Evolutionary conservation across 2,329 filamentous ascomycete species (phyloP).

Genomic region (Colletotrichum tropicicola): DNA sequence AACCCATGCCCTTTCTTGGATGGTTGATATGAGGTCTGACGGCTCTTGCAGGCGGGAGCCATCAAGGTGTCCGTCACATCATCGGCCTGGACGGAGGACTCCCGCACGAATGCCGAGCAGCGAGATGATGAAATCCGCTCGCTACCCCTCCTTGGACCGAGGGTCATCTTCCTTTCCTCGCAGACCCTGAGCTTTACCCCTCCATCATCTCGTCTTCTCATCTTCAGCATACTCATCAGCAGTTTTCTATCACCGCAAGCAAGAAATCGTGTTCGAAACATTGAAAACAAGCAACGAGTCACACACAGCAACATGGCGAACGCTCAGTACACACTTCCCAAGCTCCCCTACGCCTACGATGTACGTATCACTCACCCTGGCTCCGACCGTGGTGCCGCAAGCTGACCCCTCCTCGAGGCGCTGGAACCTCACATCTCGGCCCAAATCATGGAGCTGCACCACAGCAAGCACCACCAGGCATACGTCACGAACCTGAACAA

Average conservation of each 20-base stretch:
- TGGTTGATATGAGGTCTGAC: neutral
- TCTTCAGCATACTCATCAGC: neutral
- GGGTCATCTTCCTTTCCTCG: neutral
- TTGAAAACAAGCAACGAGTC: neutral
- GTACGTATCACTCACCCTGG: constrained; percentile 52
- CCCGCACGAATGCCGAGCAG: neutral
- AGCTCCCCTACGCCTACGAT: constrained; percentile 75
- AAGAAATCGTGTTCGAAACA: no score
- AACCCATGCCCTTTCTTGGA: neutral
- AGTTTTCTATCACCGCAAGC: no score
- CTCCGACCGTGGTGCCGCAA: neutral
- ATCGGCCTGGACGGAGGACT: constrained; percentile 9
- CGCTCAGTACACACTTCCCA: constrained; percentile 66
- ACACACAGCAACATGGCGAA: constrained; percentile 42
- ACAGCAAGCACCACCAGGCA: constrained; percentile 81
- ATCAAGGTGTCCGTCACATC: constrained; percentile 28
- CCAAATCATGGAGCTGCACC: constrained; percentile 85
- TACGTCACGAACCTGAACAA: constrained; percentile 82
- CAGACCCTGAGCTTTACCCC: neutral
- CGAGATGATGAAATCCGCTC: constrained; percentile 24
- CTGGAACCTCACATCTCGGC: constrained; percentile 78
- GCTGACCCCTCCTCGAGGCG: constrained; percentile 53
- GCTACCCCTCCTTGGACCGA: constrained; percentile 7
- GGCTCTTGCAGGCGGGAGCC: neutral
- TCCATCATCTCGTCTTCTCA: neutral